A percentile compares a stretch with the other conserved stretches of the same genome.
These are phyloP conservation scores for Metschnikowia aberdeeniae DNA, from an alignment of 805 yeast species.

Conservation along the genomic window DNA sequence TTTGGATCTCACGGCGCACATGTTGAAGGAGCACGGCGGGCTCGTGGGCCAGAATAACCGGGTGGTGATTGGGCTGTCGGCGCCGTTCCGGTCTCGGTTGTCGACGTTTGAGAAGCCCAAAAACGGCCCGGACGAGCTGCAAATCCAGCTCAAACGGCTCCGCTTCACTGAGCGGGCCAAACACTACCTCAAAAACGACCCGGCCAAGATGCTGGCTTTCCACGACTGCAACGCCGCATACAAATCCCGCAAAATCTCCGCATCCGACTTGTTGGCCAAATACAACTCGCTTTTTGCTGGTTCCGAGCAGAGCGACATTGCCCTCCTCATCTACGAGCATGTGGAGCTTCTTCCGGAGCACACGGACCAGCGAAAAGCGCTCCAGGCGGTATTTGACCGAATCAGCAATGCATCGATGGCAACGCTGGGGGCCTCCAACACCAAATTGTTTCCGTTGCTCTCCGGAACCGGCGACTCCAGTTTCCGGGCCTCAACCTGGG, in stretches of 20 bases:
- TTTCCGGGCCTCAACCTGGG: slow-evolving; percentile 24
- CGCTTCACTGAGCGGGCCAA: slow-evolving; percentile 83
- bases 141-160: slow-evolving; percentile 46
- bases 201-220: slow-evolving; percentile 46
- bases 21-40: slow-evolving; percentile 75
- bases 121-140: slow-evolving; percentile 15
- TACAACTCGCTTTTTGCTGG: slow-evolving; percentile 47
- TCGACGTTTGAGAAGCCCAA: slow-evolving; percentile 47
- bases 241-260: slow-evolving; percentile 43
- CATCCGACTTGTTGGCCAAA: slow-evolving; percentile 42
- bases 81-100: slow-evolving; percentile 53
- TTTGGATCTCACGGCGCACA: slow-evolving; percentile 81
- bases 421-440: slow-evolving; percentile 6
- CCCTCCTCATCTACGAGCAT: slow-evolving; percentile 56
- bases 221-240: slow-evolving; percentile 45
- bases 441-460: slow-evolving; percentile 49
- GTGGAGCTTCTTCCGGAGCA: slow-evolving; percentile 50
- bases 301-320: slow-evolving; percentile 45
- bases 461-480: slow-evolving; percentile 19
- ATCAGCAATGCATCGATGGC: slow-evolving; percentile 10
- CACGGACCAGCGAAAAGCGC: slow-evolving; percentile 42
- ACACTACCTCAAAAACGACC: slow-evolving; percentile 62
- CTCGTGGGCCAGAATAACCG: slow-evolving; percentile 44
- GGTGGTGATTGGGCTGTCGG: slow-evolving; percentile 36
- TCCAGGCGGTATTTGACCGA: slow-evolving; percentile 24